Percentiles rank a stretch among this genome's conserved stretches.
Conservation (phyloP, 352 stramenopile genomes). For the Phytophthora sansomeana region DNA sequence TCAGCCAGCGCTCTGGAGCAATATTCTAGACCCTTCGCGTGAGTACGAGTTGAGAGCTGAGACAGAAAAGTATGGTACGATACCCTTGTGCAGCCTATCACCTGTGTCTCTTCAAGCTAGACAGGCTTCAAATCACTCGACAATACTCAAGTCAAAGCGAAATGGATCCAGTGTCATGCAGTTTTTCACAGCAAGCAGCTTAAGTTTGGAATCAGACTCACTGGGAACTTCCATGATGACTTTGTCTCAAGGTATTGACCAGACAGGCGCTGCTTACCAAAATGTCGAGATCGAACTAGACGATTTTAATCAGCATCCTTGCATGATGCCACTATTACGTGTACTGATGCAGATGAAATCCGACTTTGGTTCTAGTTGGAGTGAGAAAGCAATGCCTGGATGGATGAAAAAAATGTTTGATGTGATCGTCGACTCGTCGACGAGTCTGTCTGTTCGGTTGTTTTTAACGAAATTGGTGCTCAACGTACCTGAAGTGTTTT, state of each 20-base stretch:
- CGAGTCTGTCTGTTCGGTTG: constrained; percentile 65
- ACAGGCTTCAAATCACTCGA: constrained; percentile 19
- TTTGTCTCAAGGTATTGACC: constrained; percentile 27
- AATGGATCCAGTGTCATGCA: constrained; percentile 47
- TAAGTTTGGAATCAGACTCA: constrained; percentile 60
- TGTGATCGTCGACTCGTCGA: constrained; percentile 48
- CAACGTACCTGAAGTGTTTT: constrained; percentile 68
- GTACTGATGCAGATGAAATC: constrained; percentile 82
- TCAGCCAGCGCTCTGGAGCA: constrained; percentile 71
- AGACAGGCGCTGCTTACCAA: constrained; percentile 32
- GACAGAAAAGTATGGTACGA: constrained; percentile 57
- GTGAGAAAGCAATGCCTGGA: constrained; percentile 55
- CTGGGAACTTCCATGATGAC: constrained; percentile 19
- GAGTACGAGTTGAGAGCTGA: constrained; percentile 58
- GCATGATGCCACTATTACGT: constrained; percentile 76
- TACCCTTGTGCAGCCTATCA: constrained; percentile 63
- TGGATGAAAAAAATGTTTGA: constrained; percentile 86
- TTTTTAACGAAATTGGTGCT: constrained; percentile 82
- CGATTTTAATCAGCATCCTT: constrained; percentile 73
- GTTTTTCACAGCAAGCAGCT: constrained; percentile 81
- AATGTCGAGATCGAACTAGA: constrained; percentile 81
- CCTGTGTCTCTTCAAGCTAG: constrained; percentile 38
- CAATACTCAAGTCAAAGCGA: constrained; percentile 19
- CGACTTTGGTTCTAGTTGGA: constrained; percentile 72
- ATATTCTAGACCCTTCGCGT: constrained; percentile 60